phyloP scores from a whole-genome alignment of 2,329 filamentous ascomycete species.

The Paramyrothecium roridum region DNA sequence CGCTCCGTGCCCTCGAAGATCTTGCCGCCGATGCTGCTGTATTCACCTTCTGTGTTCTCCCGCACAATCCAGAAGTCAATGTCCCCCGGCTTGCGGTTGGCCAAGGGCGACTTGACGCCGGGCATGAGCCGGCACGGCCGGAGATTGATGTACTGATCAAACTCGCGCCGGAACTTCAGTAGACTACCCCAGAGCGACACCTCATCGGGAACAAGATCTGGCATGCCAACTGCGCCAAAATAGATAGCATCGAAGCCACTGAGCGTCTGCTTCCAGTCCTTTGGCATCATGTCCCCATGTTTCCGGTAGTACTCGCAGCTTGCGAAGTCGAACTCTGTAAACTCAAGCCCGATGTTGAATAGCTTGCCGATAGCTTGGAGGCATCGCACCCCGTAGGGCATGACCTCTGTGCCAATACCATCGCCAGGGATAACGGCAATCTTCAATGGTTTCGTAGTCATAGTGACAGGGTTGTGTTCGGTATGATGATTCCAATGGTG shows the following conservation, averaged over 20 bases:
- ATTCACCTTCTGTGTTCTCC: slow-evolving; percentile 67
- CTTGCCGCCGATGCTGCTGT: slow-evolving; percentile 61
- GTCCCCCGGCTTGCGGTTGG: slow-evolving; percentile 49
- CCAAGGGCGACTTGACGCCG: slow-evolving; percentile 56
- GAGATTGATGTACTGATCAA: slow-evolving; percentile 69
- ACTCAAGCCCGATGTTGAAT: slow-evolving; percentile 51
- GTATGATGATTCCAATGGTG: too few relatives aligned
- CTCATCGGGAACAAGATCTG: slow-evolving; percentile 57
- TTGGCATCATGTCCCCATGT: slow-evolving; percentile 39
- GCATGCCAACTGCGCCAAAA: slow-evolving; percentile 63
- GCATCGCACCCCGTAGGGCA: slow-evolving; percentile 59
- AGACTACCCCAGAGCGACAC: slow-evolving; percentile 66
- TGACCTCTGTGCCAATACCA: slow-evolving; percentile 67
- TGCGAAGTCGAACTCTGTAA: slow-evolving; percentile 63
- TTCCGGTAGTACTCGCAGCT: slow-evolving; percentile 57
- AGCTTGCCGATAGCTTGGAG: slow-evolving; percentile 48
- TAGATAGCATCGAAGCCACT: slow-evolving; percentile 62
- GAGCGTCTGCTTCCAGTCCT: slow-evolving; percentile 48
- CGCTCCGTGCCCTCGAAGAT: slow-evolving; percentile 57
- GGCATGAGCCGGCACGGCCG: slow-evolving; percentile 61
- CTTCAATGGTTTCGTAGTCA: slow-evolving; percentile 29
- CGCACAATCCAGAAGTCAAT: slow-evolving; percentile 66
- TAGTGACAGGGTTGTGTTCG: slow-evolving; percentile 14
- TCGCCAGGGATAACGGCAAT: slow-evolving; percentile 68
- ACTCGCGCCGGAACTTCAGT: slow-evolving; percentile 62